These are phyloP conservation scores for Umbellularia californica DNA, from an alignment of 164 flowering plant genomes.

Conservation along the genomic window DNA sequence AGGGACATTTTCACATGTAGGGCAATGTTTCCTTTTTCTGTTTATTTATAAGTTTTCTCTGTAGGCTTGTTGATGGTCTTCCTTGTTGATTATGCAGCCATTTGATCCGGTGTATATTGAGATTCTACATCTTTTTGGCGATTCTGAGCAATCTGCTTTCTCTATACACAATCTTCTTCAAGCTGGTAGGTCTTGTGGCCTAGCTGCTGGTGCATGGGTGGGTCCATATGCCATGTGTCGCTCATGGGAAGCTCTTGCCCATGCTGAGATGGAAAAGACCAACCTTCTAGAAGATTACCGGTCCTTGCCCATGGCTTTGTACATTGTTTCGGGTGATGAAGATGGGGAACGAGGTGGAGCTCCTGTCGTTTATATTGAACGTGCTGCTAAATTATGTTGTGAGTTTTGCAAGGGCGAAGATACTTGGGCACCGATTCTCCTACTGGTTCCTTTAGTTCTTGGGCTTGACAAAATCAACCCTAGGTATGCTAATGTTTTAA, in stretches of 20 bases:
- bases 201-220: constrained; percentile 95
- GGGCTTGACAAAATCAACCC: constrained; percentile 93
- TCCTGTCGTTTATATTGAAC: constrained; percentile 78
- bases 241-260: constrained; percentile 79
- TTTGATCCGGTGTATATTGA: constrained; percentile 54
- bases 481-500: constrained; percentile 43
- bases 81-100: constrained; percentile 48
- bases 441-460: constrained; percentile 93
- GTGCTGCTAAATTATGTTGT: constrained; percentile 51
- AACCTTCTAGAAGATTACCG: constrained; percentile 18
- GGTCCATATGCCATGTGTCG: constrained; percentile 99
- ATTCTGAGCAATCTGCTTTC: constrained; percentile 62
- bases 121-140: constrained; percentile 78
- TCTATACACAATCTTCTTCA: constrained; percentile 90
- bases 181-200: constrained; percentile 76
- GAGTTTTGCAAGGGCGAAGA: constrained; percentile 54
- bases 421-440: constrained; percentile 72
- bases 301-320: constrained; percentile 67
- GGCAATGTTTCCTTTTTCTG: constrained; percentile 8
- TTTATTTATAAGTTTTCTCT: background rate
- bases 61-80: constrained; percentile 16
- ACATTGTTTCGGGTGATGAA: constrained; percentile 97
- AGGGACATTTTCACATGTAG: background rate
- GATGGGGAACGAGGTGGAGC: constrained; percentile 99
- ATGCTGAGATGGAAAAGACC: constrained; percentile 31